Evolutionary conservation across 805 yeast genomes (phyloP).

Genomic region (Sugiyamaella smithiae): DNA sequence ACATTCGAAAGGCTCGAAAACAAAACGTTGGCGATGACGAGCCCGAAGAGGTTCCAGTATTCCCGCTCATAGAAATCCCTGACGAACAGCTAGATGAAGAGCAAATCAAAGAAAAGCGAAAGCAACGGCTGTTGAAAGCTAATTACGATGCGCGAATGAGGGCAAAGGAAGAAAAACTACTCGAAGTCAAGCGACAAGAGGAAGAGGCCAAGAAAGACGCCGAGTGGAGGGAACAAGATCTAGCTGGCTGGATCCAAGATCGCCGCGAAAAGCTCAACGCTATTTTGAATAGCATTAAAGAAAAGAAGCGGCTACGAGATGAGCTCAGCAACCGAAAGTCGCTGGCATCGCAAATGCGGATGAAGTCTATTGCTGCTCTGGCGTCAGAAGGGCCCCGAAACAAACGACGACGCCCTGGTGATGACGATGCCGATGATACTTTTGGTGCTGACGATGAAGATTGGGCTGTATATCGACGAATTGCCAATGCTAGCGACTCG

Average conservation of each 20-base stretch:
- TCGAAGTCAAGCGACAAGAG: slow-evolving; percentile 56
- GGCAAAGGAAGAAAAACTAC: slow-evolving; percentile 73
- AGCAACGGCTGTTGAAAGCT: slow-evolving; percentile 78
- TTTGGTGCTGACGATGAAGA: slow-evolving; percentile 96
- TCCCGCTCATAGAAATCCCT: slow-evolving; percentile 76
- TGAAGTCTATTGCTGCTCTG: slow-evolving; percentile 84
- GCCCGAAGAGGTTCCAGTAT: slow-evolving; percentile 53
- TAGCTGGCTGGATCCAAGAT: slow-evolving; percentile 74
- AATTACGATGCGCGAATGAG: slow-evolving; percentile 85
- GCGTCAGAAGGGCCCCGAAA: slow-evolving; percentile 57
- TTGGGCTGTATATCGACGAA: slow-evolving; percentile 87
- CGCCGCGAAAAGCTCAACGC: slow-evolving; percentile 60
- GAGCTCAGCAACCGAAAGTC: slow-evolving; percentile 88
- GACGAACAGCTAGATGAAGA: slow-evolving; percentile 81
- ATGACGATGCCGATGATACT: slow-evolving; percentile 88
- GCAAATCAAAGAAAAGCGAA: slow-evolving; percentile 79
- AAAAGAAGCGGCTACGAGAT: slow-evolving; percentile 63
- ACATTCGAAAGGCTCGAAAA: slow-evolving; percentile 64
- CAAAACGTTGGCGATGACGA: slow-evolving; percentile 48
- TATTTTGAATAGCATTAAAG: slow-evolving; percentile 62
- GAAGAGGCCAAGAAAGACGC: slow-evolving; percentile 64
- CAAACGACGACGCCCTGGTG: slow-evolving; percentile 36
- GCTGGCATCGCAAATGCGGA: slow-evolving; percentile 84
- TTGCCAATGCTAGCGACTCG: slow-evolving; percentile 69
- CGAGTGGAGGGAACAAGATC: slow-evolving; percentile 72